phyloP scores from a whole-genome alignment of 768 basidiomycete genomes.

The Cystofilobasidium macerans region DNA sequence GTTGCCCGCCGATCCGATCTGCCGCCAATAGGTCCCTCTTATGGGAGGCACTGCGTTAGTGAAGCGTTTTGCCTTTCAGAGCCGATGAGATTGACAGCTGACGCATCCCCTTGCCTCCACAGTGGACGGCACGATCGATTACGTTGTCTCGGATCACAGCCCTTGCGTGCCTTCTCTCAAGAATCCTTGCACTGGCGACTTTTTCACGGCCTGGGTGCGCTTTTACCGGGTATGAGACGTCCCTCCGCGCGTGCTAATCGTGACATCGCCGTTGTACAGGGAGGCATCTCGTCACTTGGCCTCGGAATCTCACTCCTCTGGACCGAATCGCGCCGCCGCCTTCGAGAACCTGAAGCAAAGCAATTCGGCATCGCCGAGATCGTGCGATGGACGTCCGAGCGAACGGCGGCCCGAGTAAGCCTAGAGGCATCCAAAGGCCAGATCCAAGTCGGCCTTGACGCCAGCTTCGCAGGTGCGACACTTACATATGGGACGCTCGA shows the following conservation, averaged over 20 bases:
- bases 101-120: conserved; percentile 30
- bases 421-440: conserved; percentile 59
- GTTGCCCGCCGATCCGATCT: conserved; percentile 84
- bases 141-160: conserved; percentile 90
- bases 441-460: conserved; percentile 63
- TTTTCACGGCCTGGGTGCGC: conserved; percentile 46
- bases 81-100: neutral
- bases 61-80: neutral
- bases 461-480: conserved; percentile 55
- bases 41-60: conserved; percentile 50
- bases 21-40: conserved; percentile 58
- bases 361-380: conserved; percentile 19
- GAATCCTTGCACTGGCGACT: conserved; percentile 56
- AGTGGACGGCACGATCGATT: conserved; percentile 72
- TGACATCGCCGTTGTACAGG: conserved; percentile 56
- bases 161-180: conserved; percentile 79
- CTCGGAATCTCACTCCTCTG: conserved; percentile 78
- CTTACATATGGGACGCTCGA: conserved; percentile 35
- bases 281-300: conserved; percentile 83
- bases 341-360: conserved; percentile 28
- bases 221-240: no score
- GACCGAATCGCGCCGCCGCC: conserved; percentile 63
- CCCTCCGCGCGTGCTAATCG: no score
- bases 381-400: conserved; percentile 60
- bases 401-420: conserved; percentile 70